Percentiles rank a stretch among this genome's conserved stretches.
Conservation (phyloP, 352 stramenopile genomes). For the Phytophthora crassamura region DNA sequence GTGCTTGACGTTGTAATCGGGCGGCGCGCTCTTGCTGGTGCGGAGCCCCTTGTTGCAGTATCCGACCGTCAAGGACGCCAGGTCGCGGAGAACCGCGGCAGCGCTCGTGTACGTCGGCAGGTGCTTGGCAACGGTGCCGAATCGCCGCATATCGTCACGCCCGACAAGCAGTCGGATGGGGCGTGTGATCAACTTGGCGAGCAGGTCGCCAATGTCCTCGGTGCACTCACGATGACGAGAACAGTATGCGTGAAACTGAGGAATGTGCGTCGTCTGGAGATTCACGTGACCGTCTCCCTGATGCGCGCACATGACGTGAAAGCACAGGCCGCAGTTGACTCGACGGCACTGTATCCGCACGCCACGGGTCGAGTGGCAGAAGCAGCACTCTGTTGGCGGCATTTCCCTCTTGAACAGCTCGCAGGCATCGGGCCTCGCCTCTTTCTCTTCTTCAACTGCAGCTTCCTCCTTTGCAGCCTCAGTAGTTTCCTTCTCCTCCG, state of each 20-base stretch:
- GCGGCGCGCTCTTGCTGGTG: constrained; percentile 53
- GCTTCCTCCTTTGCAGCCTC: constrained; percentile 1
- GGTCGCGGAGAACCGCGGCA: constrained; percentile 46
- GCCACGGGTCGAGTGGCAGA: constrained; percentile 47
- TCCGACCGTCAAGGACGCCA: constrained; percentile 53
- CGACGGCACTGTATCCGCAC: constrained; percentile 68
- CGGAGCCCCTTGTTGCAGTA: constrained; percentile 62
- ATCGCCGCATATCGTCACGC: constrained; percentile 57
- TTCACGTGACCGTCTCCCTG: constrained; percentile 52
- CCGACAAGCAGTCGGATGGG: constrained; percentile 55
- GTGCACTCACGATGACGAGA: constrained; percentile 56
- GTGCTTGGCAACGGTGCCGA: constrained; percentile 53
- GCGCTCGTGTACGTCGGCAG: constrained; percentile 48
- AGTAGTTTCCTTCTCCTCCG: constrained; percentile 10
- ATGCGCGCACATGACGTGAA: constrained; percentile 69
- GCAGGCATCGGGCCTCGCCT: constrained; percentile 4
- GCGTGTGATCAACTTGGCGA: constrained; percentile 63
- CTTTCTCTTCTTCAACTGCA: constrained; percentile 16
- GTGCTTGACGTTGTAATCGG: constrained; percentile 65
- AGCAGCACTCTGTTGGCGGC: constrained; percentile 47
- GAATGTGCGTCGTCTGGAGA: constrained; percentile 38
- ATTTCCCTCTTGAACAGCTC: constrained; percentile 28
- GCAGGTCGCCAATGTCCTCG: constrained; percentile 48
- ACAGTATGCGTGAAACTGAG: constrained; percentile 71
- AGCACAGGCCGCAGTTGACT: constrained; percentile 60